Conservation (phyloP, 2,329 filamentous ascomycete genomes). For the Diaporthe vaccinii region DNA sequence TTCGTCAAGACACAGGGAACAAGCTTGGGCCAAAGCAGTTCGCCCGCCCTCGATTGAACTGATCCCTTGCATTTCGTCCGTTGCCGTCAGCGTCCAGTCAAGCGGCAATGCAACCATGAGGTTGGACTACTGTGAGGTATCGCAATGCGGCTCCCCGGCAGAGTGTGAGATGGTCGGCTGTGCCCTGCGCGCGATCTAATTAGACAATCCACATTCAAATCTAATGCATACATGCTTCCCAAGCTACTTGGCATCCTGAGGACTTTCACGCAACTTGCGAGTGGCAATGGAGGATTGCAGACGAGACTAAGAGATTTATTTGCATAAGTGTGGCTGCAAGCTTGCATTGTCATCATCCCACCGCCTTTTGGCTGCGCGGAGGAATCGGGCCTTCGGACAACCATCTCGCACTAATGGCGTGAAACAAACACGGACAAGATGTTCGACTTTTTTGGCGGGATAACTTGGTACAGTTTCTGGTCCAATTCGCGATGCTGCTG, state of each 20-base stretch:
- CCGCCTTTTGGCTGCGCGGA: conserved; percentile 22
- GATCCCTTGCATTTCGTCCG: background rate
- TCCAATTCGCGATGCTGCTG: conserved; percentile 5
- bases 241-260: background rate
- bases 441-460: background rate
- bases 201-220: conserved; percentile 22
- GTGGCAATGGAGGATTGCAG: background rate
- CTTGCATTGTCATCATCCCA: conserved; percentile 24
- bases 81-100: background rate
- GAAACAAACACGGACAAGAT: conserved; percentile 20
- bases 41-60: background rate
- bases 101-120: conserved; percentile 14
- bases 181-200: conserved; percentile 9
- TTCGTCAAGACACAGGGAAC: background rate
- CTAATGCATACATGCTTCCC: conserved; percentile 2
- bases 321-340: conserved; percentile 28
- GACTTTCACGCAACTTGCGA: background rate
- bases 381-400: conserved; percentile 8
- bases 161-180: background rate
- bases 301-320: background rate
- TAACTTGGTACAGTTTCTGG: background rate
- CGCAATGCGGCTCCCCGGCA: conserved; percentile 19
- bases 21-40: conserved; percentile 3
- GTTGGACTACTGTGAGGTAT: background rate
- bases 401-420: conserved; percentile 10